phyloP scores from a whole-genome alignment of 108 stramenopile species.

The Schizochytrium sp. region DNA sequence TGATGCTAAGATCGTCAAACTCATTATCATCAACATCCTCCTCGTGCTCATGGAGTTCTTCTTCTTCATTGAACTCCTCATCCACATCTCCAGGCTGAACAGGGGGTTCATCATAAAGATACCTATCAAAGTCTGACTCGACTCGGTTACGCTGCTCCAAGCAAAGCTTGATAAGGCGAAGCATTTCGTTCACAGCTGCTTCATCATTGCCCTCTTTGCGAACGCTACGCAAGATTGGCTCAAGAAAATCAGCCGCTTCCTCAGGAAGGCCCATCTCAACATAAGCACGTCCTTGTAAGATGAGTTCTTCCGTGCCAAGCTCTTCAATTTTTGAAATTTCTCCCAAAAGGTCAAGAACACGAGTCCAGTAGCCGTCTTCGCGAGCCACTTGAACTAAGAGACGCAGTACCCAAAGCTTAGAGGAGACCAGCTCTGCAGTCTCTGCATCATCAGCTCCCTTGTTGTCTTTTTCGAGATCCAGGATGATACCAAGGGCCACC shows the following conservation, averaged over 20 bases:
- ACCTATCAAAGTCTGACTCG: conserved; percentile 3
- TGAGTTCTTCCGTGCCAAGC: background rate
- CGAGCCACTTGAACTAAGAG: background rate
- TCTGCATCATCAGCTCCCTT: background rate
- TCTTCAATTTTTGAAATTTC: background rate
- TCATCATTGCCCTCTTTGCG: background rate
- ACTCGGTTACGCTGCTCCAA: conserved; percentile 2
- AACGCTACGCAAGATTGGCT: background rate
- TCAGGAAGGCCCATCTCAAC: background rate
- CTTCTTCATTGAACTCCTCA: background rate
- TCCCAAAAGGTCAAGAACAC: background rate
- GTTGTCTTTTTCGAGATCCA: background rate
- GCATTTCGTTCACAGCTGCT: background rate
- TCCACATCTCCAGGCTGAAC: background rate
- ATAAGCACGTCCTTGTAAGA: background rate
- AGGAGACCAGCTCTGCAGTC: background rate
- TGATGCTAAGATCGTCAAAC: no score
- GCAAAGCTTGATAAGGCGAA: background rate
- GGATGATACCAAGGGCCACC: background rate
- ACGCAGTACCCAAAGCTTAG: background rate
- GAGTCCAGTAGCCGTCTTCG: background rate
- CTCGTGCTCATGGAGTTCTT: background rate
- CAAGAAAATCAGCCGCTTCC: background rate
- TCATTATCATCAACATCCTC: no score
- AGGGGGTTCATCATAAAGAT: background rate